Evolutionary conservation across 1,139 yeast genomes (phyloP).

Genomic region (Suhomyces bokatorum): DNA sequence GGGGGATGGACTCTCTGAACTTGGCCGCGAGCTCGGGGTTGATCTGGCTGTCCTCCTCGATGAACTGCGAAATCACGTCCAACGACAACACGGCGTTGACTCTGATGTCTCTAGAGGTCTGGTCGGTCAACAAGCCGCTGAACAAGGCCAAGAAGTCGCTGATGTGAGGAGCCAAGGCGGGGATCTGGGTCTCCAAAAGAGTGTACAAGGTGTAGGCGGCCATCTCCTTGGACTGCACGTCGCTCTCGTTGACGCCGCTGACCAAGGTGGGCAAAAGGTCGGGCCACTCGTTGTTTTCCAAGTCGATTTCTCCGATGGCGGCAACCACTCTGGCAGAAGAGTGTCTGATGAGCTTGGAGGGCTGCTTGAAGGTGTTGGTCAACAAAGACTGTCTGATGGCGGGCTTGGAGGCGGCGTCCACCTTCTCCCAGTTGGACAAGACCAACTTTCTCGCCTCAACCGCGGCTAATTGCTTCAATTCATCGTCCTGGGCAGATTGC

Average conservation of each 20-base stretch:
- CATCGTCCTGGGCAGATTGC: constrained; percentile 62
- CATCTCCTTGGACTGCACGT: constrained; percentile 73
- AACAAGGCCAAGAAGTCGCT: constrained; percentile 71
- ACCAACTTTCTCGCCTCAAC: constrained; percentile 92
- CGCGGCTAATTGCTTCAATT: constrained; percentile 82
- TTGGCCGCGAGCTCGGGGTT: constrained; percentile 52
- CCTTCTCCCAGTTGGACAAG: constrained; percentile 64
- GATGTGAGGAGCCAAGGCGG: constrained; percentile 62
- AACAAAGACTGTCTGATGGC: constrained; percentile 69
- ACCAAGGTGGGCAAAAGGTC: constrained; percentile 73
- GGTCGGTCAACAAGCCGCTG: constrained; percentile 65
- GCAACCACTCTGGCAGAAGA: constrained; percentile 87
- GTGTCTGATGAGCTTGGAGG: constrained; percentile 74
- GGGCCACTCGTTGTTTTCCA: constrained; percentile 69
- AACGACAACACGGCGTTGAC: constrained; percentile 82
- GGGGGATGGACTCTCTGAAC: constrained; percentile 72
- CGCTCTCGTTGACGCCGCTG: constrained; percentile 63
- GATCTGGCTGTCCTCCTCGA: constrained; percentile 54
- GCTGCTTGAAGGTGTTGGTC: constrained; percentile 59
- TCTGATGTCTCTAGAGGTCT: constrained; percentile 68
- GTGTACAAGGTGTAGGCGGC: constrained; percentile 79
- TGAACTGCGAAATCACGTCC: constrained; percentile 70
- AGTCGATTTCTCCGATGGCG: constrained; percentile 77
- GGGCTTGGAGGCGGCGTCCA: constrained; percentile 55
- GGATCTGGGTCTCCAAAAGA: constrained; percentile 71